Evolutionary conservation across 2,329 filamentous ascomycete genomes (phyloP).

Genomic region (Diaporthe batatas): DNA sequence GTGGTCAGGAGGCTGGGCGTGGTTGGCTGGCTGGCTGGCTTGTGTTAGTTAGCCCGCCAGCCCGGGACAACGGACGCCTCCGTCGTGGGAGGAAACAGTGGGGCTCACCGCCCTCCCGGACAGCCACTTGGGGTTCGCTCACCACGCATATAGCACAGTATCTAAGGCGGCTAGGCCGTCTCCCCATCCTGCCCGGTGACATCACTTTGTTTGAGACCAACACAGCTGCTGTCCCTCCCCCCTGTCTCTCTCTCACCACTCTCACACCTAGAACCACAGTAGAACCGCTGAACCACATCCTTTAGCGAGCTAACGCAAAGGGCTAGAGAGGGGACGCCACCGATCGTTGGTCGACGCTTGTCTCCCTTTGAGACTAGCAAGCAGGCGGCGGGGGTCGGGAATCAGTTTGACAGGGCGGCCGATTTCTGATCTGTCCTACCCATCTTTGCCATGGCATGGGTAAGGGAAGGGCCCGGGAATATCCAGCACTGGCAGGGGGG

Average conservation of each 20-base stretch:
- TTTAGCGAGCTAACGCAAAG: background rate
- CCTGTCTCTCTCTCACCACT: background rate
- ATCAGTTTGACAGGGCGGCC: slow-evolving; percentile 16
- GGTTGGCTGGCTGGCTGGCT: background rate
- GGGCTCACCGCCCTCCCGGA: slow-evolving; percentile 23
- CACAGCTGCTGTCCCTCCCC: background rate
- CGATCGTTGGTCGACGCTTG: slow-evolving; percentile 26
- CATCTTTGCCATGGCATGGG: slow-evolving; percentile 9
- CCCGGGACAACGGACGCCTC: background rate
- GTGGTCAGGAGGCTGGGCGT: slow-evolving; percentile 23
- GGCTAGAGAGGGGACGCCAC: background rate
- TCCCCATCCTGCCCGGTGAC: slow-evolving; percentile 17
- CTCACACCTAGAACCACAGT: background rate
- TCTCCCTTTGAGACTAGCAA: slow-evolving; percentile 13
- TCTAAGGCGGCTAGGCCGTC: slow-evolving; percentile 15
- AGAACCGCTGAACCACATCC: too few relatives aligned
- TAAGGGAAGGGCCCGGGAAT: slow-evolving; percentile 7
- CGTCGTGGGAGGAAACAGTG: slow-evolving; percentile 19
- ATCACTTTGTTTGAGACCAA: slow-evolving; percentile 33
- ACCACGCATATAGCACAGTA: background rate
- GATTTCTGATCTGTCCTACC: background rate
- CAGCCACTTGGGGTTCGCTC: too few relatives aligned
- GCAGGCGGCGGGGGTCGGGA: slow-evolving; percentile 17
- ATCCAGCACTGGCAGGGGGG: background rate
- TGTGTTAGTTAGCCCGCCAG: background rate